Evolutionary conservation across 164 flowering plant species (phyloP), one percentile per base, ranked within the genome.

Genomic region (Chimonanthus praecox): DNA sequence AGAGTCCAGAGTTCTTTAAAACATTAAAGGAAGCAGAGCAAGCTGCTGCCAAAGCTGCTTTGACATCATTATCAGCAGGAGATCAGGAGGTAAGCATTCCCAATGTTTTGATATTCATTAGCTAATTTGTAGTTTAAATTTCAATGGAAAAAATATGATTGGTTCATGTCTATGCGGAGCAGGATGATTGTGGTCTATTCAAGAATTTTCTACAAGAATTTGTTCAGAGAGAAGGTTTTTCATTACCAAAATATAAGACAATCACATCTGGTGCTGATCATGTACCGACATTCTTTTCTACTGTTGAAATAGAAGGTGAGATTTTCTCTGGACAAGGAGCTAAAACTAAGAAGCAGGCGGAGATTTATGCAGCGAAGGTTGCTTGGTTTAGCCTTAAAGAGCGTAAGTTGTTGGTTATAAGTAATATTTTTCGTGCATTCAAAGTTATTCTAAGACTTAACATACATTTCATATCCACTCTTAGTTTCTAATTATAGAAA

Each of bases 41-140:
- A 84, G 90, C 85, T 33, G 97, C 90, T 74, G 94, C 98, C 18
- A 84, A 82, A 82, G 80, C 74, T 74, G 98, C 97, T 78, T 80
- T 91, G 61, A 71, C 61, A 48, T 79, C 89, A 7, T 74, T 94
- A 78, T 69, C 80, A 2, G 71, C 78, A 4, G 80, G 68, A 49
- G 47, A 69, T 73, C 82, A 79, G 81, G 89, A 86, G 88, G 94
- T 67, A 58, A 84, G 86, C 79, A 4, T 66, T 64, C 71, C 61
- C n/a, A 13, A 43, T 9, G n/a, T 47, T 47, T 60, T 72, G 58
- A 47, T 43, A 21, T 8, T 72, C 13, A 33, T 61, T 71, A 33
- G 33, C 65, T 49, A 15, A 4, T 67, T 11, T n/a, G 43, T 71
- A 48, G 49, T 64, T 67, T 47, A 3, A 20, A 15, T 73, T 51